These are phyloP conservation scores for Backusella psychrophila DNA, from an alignment of 192 early-diverging fungal genomes.

Conservation along the genomic window DNA sequence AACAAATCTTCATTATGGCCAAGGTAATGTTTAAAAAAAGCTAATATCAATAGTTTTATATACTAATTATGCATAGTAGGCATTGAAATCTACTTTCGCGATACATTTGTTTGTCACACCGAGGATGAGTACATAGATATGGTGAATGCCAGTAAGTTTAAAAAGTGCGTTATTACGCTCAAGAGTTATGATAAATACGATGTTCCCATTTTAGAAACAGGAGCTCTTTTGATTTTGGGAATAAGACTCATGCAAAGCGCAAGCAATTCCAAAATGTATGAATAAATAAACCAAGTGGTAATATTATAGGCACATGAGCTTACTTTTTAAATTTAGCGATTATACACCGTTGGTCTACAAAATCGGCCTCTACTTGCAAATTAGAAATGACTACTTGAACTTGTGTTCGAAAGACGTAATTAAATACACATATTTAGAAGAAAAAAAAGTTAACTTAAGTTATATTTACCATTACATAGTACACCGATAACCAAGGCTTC, in stretches of 20 bases:
- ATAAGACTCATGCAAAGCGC: not conserved
- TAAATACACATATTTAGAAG: not conserved
- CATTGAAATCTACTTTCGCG: not conserved
- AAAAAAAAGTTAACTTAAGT: too few relatives aligned
- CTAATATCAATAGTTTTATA: too few relatives aligned
- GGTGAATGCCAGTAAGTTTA: not conserved
- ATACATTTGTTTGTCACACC: not conserved
- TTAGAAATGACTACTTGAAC: not conserved
- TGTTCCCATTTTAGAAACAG: not conserved
- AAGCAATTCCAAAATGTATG: not conserved
- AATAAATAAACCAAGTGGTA: too few relatives aligned
- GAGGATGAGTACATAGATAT: not conserved
- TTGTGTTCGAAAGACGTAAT: not conserved
- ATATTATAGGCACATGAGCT: too few relatives aligned
- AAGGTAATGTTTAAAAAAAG: slow-evolving; percentile 54
- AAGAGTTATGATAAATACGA: too few relatives aligned
- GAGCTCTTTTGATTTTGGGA: not conserved
- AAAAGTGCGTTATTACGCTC: too few relatives aligned
- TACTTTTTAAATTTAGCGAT: too few relatives aligned
- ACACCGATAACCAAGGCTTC: not conserved
- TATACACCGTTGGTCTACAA: not conserved
- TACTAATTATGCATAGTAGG: not conserved
- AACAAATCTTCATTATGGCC: slow-evolving; percentile 83
- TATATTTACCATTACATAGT: not conserved
- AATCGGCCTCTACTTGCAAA: not conserved